Evolutionary conservation across 495 filamentous ascomycete genomes (phyloP).

Genomic region (Pyronema omphalodes): DNA sequence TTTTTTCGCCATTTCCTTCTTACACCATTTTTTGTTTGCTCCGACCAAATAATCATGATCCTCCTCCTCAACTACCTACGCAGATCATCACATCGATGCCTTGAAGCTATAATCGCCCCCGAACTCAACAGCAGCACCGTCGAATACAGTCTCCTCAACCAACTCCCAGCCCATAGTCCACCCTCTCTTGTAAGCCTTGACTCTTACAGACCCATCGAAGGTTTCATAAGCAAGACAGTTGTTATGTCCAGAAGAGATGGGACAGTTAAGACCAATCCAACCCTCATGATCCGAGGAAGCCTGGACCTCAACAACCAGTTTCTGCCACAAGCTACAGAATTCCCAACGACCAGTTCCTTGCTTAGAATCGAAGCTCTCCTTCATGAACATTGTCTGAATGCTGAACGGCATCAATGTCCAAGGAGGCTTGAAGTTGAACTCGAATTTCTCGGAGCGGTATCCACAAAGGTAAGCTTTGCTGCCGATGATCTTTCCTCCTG

Average conservation of each 20-base stretch:
- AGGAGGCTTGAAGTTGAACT: slow-evolving; percentile 15
- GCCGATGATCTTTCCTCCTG: slow-evolving; percentile 29
- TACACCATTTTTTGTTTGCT: too few relatives aligned
- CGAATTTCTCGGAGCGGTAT: slow-evolving; percentile 24
- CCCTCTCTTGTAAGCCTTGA: slow-evolving; percentile 24
- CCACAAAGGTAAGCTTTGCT: slow-evolving; percentile 30
- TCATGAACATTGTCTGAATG: slow-evolving; percentile 22
- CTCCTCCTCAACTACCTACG: too few relatives aligned
- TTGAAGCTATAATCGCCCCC: slow-evolving; percentile 26
- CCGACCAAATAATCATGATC: too few relatives aligned
- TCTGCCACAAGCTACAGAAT: slow-evolving; percentile 22
- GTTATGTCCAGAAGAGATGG: slow-evolving; percentile 27
- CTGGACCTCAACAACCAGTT: slow-evolving; percentile 24
- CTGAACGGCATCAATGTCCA: slow-evolving; percentile 14
- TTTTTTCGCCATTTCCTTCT: too few relatives aligned
- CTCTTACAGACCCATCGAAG: slow-evolving; percentile 26
- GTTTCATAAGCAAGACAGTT: slow-evolving; percentile 28
- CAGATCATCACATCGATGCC: too few relatives aligned
- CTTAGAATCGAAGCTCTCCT: slow-evolving; percentile 23
- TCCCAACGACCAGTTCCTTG: slow-evolving; percentile 17
- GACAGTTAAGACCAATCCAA: slow-evolving; percentile 28
- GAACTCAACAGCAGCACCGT: slow-evolving; percentile 29
- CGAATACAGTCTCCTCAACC: slow-evolving; percentile 24
- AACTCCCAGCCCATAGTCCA: slow-evolving; percentile 25
- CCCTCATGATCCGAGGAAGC: slow-evolving; percentile 20